Evolutionary conservation across 441 rosid genomes (phyloP).

Genomic region (Breynia disticha): DNA sequence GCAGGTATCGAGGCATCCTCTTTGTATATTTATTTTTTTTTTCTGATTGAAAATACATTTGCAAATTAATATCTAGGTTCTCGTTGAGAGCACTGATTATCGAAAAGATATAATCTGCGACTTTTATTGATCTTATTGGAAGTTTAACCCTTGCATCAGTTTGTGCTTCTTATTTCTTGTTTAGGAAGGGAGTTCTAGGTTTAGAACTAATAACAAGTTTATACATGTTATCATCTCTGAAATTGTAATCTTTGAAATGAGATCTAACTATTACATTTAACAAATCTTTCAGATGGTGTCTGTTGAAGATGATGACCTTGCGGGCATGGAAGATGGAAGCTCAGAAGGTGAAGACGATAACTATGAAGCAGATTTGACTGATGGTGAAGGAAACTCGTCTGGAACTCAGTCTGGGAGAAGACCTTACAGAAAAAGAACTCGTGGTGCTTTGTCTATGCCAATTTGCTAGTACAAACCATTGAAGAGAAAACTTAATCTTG

Average conservation of each 20-base stretch:
- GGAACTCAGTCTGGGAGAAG: constrained; percentile 69
- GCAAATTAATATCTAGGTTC: no score
- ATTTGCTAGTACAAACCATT: constrained; percentile 6
- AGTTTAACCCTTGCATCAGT: not conserved
- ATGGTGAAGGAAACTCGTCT: constrained; percentile 64
- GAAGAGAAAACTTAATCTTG: constrained; percentile 1
- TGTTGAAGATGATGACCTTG: constrained; percentile 97
- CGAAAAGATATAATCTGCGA: no score
- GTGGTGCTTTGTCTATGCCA: constrained; percentile 38
- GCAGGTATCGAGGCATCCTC: constrained; percentile 39
- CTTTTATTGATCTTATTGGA: not conserved
- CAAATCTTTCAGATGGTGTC: constrained; percentile 73
- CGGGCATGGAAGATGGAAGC: constrained; percentile 96
- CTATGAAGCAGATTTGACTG: constrained; percentile 87
- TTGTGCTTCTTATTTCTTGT: constrained; percentile 3
- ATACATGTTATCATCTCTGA: constrained; percentile 1
- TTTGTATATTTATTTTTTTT: not conserved
- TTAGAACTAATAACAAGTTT: not conserved
- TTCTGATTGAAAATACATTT: no score
- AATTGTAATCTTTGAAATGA: not conserved
- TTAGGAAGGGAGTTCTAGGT: not conserved
- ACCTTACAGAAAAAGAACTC: constrained; percentile 67
- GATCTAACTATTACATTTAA: constrained; percentile 12
- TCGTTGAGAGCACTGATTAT: no score
- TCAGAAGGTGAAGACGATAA: constrained; percentile 94